These are phyloP conservation scores for Wickerhamiella brachini DNA, from an alignment of 805 yeast species.

Conservation along the genomic window DNA sequence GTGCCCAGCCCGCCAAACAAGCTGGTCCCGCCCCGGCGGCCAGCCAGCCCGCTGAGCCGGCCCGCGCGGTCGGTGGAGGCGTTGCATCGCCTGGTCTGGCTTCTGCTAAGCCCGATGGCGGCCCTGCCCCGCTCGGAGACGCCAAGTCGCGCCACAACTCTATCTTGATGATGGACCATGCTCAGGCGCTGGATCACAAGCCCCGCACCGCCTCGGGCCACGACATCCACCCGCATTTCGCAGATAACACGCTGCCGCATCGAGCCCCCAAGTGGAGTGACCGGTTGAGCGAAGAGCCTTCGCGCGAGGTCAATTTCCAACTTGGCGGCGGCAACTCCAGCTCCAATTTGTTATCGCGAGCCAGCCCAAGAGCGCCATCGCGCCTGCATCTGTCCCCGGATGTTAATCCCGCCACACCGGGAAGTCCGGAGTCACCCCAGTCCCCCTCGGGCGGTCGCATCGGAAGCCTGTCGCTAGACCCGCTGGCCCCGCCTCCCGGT, in stretches of 20 bases:
- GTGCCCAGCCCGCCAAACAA: neutral
- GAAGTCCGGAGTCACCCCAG: neutral
- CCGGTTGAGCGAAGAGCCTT: constrained; percentile 1
- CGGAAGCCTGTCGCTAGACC: neutral
- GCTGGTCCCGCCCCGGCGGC: neutral
- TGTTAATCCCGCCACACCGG: neutral
- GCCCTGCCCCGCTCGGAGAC: neutral
- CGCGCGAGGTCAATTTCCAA: constrained; percentile 5
- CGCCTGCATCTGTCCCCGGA: neutral
- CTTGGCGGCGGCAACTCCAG: constrained; percentile 5
- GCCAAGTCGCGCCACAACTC: constrained; percentile 14
- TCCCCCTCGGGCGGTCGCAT: neutral
- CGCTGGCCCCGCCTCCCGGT: neutral
- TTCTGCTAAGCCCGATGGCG: neutral
- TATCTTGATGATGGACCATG: constrained; percentile 14
- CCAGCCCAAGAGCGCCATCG: neutral
- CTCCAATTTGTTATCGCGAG: constrained; percentile 7
- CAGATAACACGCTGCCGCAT: constrained; percentile 12
- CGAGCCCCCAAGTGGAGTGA: constrained; percentile 2
- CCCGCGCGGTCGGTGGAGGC: neutral
- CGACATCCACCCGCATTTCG: constrained; percentile 19
- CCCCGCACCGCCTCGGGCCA: constrained; percentile 5
- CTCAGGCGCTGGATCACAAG: constrained; percentile 3
- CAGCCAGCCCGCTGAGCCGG: neutral
- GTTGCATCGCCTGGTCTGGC: neutral